Percentiles rank a stretch among this genome's conserved stretches.
phyloP scores from a whole-genome alignment of 257 asterid species.

The Salvia splendens region DNA sequence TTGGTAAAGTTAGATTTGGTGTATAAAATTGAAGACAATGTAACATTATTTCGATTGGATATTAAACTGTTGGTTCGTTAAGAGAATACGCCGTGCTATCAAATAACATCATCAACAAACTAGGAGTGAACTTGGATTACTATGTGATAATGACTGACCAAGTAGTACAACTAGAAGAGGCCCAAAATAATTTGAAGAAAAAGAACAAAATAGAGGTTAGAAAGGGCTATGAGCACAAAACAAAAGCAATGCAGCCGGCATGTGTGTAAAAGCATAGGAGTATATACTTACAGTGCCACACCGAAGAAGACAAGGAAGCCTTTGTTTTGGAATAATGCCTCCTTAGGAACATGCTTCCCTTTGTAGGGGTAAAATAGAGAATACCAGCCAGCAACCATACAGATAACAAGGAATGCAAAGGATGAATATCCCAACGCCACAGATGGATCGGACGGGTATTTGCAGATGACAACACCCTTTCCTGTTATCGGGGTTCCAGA shows the following conservation, averaged over 20 bases:
- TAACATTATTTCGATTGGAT: not conserved
- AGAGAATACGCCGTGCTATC: conserved; percentile 10
- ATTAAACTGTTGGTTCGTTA: not conserved
- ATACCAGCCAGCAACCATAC: conserved; percentile 52
- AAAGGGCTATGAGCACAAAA: not conserved
- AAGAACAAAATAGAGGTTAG: not conserved
- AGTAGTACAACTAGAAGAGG: not conserved
- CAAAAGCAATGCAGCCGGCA: conserved; percentile 17
- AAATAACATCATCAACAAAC: not conserved
- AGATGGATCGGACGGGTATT: conserved; percentile 68
- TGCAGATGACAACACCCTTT: conserved; percentile 66
- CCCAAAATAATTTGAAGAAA: not conserved
- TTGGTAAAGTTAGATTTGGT: not conserved
- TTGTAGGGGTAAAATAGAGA: conserved; percentile 76
- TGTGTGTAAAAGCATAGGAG: not conserved
- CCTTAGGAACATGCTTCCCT: conserved; percentile 74
- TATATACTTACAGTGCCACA: conserved; percentile 69
- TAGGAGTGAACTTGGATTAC: not conserved
- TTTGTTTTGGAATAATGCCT: conserved; percentile 60
- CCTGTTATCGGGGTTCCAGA: conserved; percentile 61
- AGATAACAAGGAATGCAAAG: conserved; percentile 54
- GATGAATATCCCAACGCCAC: conserved; percentile 72
- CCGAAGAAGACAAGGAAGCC: conserved; percentile 61
- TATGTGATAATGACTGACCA: conserved; percentile 10
- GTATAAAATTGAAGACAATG: not conserved